Conservation (phyloP, 192 early-diverging fungal genomes). For the Ramicandelaber brevisporus region DNA sequence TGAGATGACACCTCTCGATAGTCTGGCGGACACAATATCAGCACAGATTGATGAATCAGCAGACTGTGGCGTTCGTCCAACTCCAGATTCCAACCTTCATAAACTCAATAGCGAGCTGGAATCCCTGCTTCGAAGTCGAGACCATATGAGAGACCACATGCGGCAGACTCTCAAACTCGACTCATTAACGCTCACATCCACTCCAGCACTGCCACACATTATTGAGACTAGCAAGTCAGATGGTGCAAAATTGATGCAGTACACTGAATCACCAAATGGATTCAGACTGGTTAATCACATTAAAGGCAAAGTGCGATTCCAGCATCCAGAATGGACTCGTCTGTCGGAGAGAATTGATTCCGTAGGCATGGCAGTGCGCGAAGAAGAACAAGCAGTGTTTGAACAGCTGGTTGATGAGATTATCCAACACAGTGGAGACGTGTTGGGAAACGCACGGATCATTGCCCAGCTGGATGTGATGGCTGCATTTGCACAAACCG, state of each 20-base stretch:
- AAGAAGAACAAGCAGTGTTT: constrained; percentile 24
- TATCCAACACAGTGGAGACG: constrained; percentile 20
- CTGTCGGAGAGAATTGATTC: constrained; percentile 23
- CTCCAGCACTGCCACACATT: constrained; percentile 17
- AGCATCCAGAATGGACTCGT: constrained; percentile 25
- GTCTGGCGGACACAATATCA: no score
- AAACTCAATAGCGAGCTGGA: no score
- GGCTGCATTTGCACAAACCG: constrained; percentile 27
- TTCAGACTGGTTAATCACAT: constrained; percentile 23
- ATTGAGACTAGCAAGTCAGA: constrained; percentile 23
- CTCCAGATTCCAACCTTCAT: no score
- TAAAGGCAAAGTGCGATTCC: constrained; percentile 22
- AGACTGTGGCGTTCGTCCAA: no score
- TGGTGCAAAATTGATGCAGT: constrained; percentile 7
- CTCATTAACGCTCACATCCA: constrained; percentile 15
- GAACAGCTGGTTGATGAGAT: constrained; percentile 16
- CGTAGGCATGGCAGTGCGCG: constrained; percentile 13
- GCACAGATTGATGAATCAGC: no score
- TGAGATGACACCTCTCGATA: no score
- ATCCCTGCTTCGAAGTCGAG: no score
- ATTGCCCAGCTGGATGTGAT: constrained; percentile 43
- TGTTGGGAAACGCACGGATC: constrained; percentile 28
- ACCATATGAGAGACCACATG: constrained; percentile 3
- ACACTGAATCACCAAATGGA: no score
- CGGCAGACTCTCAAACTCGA: no score